Conservation (phyloP, 495 filamentous ascomycete species). For the Aspergillus ellipticus region DNA sequence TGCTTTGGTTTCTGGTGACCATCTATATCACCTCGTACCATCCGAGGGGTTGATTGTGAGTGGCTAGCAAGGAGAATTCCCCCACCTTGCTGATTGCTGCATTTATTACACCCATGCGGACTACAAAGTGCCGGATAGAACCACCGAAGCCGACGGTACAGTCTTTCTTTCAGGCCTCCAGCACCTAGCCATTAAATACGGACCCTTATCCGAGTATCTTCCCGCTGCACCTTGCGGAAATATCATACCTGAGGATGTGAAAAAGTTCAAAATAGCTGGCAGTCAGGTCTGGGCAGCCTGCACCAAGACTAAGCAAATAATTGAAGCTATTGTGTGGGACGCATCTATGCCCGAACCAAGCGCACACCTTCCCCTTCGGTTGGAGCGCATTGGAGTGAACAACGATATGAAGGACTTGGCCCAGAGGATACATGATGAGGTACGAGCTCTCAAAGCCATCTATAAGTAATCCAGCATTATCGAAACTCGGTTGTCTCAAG, state of each 20-base stretch:
- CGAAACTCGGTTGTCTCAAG: no score
- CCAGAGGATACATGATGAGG: constrained; percentile 10
- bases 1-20: constrained; percentile 4
- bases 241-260: constrained; percentile 9
- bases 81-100: neutral
- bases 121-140: constrained; percentile 7
- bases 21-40: constrained; percentile 4
- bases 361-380: neutral
- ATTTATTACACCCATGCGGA: constrained; percentile 9
- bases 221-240: constrained; percentile 12
- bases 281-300: constrained; percentile 1
- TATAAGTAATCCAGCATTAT: no score
- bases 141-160: constrained; percentile 11
- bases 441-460: neutral
- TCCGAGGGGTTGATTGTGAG: constrained; percentile 7
- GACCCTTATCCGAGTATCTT: constrained; percentile 9
- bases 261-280: constrained; percentile 8
- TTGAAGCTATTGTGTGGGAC: constrained; percentile 17
- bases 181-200: constrained; percentile 18
- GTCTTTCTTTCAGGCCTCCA: constrained; percentile 13
- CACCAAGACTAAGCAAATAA: neutral
- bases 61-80: neutral
- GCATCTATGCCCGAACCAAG: constrained; percentile 3
- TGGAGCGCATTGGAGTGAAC: constrained; percentile 9
- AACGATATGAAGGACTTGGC: constrained; percentile 9